Evolutionary conservation across 2,329 filamentous ascomycete species (phyloP).

Genomic region (Trichoderma harzianum): DNA sequence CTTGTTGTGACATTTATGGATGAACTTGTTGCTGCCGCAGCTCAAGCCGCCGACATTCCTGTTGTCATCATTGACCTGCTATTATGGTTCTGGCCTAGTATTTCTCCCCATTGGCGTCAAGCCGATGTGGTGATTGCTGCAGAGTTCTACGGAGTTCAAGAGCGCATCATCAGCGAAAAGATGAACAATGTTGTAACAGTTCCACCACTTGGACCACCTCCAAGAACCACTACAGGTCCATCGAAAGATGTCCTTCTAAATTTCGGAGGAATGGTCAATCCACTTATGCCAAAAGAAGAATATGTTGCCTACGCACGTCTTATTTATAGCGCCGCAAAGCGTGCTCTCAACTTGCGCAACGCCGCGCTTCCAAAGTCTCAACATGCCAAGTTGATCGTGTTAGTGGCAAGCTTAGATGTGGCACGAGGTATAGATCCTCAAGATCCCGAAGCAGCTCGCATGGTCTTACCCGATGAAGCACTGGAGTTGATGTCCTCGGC

Average conservation of each 20-base stretch:
- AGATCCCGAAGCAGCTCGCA: background rate
- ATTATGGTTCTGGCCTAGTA: conserved; percentile 10
- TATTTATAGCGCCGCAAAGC: background rate
- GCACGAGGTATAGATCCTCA: background rate
- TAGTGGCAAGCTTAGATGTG: conserved; percentile 1
- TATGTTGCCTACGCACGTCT: conserved; percentile 3
- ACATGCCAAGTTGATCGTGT: background rate
- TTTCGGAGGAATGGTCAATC: conserved; percentile 14
- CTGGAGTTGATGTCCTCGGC: background rate
- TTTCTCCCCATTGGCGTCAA: background rate
- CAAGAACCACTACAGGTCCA: background rate
- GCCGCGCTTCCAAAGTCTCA: background rate
- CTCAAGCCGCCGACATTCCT: background rate
- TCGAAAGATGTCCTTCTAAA: conserved; percentile 1
- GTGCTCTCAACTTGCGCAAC: background rate
- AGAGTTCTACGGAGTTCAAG: conserved; percentile 4
- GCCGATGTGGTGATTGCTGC: conserved; percentile 6
- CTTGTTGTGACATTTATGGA: conserved; percentile 9
- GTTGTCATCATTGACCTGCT: conserved; percentile 8
- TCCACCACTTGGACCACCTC: conserved; percentile 11
- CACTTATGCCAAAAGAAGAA: background rate
- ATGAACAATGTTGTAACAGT: background rate
- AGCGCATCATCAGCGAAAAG: background rate
- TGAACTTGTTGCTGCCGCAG: background rate
- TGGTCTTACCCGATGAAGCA: background rate